A percentile compares a stretch with the other conserved stretches of the same genome.
Conservation (phyloP, 306 rosid species). For the Gillenia trifoliata region DNA sequence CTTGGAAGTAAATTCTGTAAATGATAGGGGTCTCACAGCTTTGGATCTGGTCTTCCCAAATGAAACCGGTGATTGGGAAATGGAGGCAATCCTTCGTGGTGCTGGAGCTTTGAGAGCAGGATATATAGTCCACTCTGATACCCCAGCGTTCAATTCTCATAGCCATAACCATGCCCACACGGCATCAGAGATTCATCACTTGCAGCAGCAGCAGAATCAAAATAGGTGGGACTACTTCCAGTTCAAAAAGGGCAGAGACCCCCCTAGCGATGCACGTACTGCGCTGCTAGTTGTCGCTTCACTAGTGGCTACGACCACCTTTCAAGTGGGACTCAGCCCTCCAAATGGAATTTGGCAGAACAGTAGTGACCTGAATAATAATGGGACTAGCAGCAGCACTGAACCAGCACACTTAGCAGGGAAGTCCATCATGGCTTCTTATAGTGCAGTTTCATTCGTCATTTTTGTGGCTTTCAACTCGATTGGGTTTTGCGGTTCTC, state of each 20-base stretch:
- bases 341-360: slow-evolving; percentile 26
- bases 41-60: background rate
- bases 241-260: slow-evolving; percentile 34
- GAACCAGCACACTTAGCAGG: slow-evolving; percentile 6
- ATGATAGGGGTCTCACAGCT: background rate
- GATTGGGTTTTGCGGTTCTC: slow-evolving; percentile 21
- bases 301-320: slow-evolving; percentile 26
- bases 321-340: slow-evolving; percentile 30
- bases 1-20: background rate
- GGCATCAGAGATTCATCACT: background rate
- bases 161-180: background rate
- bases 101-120: background rate
- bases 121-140: background rate
- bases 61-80: background rate
- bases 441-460: background rate
- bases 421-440: slow-evolving; percentile 16
- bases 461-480: slow-evolving; percentile 4
- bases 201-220: no score
- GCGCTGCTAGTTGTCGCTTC: slow-evolving; percentile 22
- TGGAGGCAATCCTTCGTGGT: background rate
- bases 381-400: background rate
- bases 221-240: slow-evolving; percentile 12
- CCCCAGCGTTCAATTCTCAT: no score
- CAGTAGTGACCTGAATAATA: background rate
- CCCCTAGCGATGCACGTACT: slow-evolving; percentile 22